Percentiles rank a stretch among this genome's conserved stretches.
Evolutionary conservation across 1,284 basidiomycete genomes (phyloP).

Genomic region (Leccinum angustisporum): DNA sequence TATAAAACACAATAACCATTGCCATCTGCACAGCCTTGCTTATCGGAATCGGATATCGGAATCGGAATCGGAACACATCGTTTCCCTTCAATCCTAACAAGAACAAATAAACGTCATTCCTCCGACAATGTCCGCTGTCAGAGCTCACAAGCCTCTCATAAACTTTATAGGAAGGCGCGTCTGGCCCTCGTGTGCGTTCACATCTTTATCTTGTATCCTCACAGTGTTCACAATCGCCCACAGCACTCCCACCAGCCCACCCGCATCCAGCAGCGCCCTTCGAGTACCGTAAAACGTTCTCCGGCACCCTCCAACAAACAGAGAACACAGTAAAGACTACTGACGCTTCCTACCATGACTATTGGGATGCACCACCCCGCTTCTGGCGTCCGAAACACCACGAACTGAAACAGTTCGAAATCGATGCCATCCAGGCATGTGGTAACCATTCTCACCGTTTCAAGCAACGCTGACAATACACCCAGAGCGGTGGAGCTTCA

Average conservation of each 20-base stretch:
- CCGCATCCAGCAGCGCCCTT: conserved; percentile 77
- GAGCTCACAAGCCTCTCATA: conserved; percentile 61
- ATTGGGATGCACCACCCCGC: conserved; percentile 77
- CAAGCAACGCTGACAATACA: conserved; percentile 10
- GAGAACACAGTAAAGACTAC: conserved; percentile 26
- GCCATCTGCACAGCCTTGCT: conserved; percentile 20
- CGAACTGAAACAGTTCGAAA: conserved; percentile 65
- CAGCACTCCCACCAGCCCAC: conserved; percentile 61
- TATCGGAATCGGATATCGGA: neutral
- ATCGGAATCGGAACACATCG: conserved; percentile 7
- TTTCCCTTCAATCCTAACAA: conserved; percentile 24
- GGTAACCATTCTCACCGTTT: neutral
- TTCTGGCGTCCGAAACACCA: conserved; percentile 63
- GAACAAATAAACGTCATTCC: conserved; percentile 16
- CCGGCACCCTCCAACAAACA: conserved; percentile 56
- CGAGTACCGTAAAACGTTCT: conserved; percentile 65
- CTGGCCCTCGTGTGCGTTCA: conserved; percentile 54
- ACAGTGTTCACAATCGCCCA: conserved; percentile 11
- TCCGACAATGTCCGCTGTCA: conserved; percentile 32
- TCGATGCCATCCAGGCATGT: conserved; percentile 77
- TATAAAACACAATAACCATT: neutral
- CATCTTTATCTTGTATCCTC: neutral
- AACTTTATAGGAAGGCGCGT: conserved; percentile 74
- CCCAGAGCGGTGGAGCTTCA: conserved; percentile 74
- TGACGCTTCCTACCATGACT: conserved; percentile 55